Evolutionary conservation across 306 rosid species (phyloP), one percentile per base, ranked within the genome.

Genomic region (Hippophae gyantsensis): DNA sequence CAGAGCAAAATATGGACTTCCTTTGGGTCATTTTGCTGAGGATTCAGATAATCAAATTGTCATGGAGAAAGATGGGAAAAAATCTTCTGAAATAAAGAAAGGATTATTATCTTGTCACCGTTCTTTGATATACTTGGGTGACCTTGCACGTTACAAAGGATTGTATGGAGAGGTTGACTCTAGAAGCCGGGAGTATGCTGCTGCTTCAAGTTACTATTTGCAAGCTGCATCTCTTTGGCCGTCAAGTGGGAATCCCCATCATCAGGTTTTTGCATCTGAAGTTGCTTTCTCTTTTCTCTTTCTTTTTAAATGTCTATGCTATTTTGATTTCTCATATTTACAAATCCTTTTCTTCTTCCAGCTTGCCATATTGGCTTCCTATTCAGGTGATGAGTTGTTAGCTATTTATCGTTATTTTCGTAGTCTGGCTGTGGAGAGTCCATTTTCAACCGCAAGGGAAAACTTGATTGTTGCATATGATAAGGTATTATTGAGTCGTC

Each of bases 91-190:
- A 62, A 74, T 90, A 79, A 90, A 83, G 78, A 85, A 83, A 82
- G 95, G 96, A 50, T 74, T 92, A 62, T 59, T 88, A 65, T 88
- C 96, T 27, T 88, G 95, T 70, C 96, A 92, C 62, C 95, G 95
- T 25, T 83, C 95, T 80, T 73, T 88, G 83, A 92, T 92, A 72
- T 92, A 92, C 74, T 75, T 92, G 78, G 99, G 99, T 71, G 99
- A 92, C 76, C 99, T 92, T 69, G 99, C 96, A 56, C 99, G 99
- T 60, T 92, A 92, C 84, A 92, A 92, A 84, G 99, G 95, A 57
- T 65, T 78, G 69, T 92, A 92, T 41, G 99, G 99, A 11, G 95
- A 88, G 57, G 88, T 82, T 18, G 95, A 88, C 71, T 92, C 99
- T 13, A 73, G 56, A 74, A 76, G 77, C 58, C 88, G 95, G n/a